Evolutionary conservation across 2,329 filamentous ascomycete species (phyloP), one percentile per base, ranked within the genome.

Genomic region (Monilinia fructigena): DNA sequence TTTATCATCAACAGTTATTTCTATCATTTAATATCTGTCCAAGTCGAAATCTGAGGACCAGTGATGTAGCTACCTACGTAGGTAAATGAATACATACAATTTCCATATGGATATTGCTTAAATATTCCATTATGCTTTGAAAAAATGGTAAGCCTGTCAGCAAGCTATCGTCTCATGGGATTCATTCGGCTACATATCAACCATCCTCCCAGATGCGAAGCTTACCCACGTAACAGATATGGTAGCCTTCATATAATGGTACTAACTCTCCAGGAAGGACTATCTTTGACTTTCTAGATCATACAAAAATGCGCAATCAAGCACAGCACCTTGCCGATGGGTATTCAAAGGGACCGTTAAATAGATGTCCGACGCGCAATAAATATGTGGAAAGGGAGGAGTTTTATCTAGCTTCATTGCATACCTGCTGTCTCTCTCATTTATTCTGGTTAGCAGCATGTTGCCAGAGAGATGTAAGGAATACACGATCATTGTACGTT

Each of bases 21-120:
- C 42, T n/a, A 23, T 59, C 42, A 59, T 23, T 59, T 59, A 18
- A 48, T 35, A 12, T 59, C 26, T 59, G 18, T 48, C 28, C 16
- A 48, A 59, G 28, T 48, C 42, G 47, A n/a, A 23, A 16, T 48
- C 16, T 48, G 28, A 28, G 42, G n/a, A 12, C 26, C 20, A 38
- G 14, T 48, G 20, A 38, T 48, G 42, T 48, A 35, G 31, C 31
- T 35, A 35, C 31, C 31, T 35, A 35, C 31, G 56, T 38, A 60
- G 23, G 28, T 20, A 23, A 48, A 28, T 12, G 42, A 48, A 35
- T 16, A 8, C 35, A 26, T 28, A 35, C 20, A n/a, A 48, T 35
- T 35, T 35, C n/a, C 20, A 35, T 28, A n/a, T 60, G 20, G 12
- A 11, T 12, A n/a, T 60, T 48, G 20, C 42, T 28, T n/a, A 16